These are phyloP conservation scores for Capsella bursapastoris DNA, from an alignment of 345 rosid genomes.

Conservation along the genomic window DNA sequence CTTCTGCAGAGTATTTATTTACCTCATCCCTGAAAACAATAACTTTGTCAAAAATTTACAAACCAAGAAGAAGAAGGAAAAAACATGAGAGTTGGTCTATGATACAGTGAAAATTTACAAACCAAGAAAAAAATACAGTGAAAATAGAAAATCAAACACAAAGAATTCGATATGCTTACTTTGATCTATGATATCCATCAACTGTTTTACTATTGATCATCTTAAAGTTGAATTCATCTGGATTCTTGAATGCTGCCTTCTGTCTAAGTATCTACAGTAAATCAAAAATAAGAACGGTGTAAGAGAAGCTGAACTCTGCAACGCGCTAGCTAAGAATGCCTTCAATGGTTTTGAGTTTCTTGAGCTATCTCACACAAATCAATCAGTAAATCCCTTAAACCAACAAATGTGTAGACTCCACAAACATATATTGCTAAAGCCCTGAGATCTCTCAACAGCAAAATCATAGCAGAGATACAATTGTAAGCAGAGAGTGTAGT, in stretches of 20 bases:
- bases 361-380: not conserved
- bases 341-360: not conserved
- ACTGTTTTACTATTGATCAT: conserved; percentile 72
- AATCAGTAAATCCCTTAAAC: not conserved
- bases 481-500: not conserved
- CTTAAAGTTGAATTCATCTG: conserved; percentile 78
- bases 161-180: conserved; percentile 49
- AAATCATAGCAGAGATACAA: not conserved
- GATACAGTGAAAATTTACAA: too few relatives aligned
- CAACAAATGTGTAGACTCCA: conserved; percentile 5
- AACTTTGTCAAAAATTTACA: not conserved
- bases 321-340: conserved; percentile 4
- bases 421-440: not conserved
- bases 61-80: not conserved
- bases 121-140: too few relatives aligned
- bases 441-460: not conserved
- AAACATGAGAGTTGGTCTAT: not conserved
- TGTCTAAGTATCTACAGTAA: conserved; percentile 66
- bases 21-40: conserved; percentile 61
- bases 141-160: not conserved
- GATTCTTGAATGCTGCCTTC: conserved; percentile 87
- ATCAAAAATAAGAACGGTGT: not conserved
- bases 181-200: conserved; percentile 63
- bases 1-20: conserved; percentile 75
- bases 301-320: conserved; percentile 6